Evolutionary conservation across 2,329 filamentous ascomycete genomes (phyloP).

Genomic region (Nothophoma quercina): DNA sequence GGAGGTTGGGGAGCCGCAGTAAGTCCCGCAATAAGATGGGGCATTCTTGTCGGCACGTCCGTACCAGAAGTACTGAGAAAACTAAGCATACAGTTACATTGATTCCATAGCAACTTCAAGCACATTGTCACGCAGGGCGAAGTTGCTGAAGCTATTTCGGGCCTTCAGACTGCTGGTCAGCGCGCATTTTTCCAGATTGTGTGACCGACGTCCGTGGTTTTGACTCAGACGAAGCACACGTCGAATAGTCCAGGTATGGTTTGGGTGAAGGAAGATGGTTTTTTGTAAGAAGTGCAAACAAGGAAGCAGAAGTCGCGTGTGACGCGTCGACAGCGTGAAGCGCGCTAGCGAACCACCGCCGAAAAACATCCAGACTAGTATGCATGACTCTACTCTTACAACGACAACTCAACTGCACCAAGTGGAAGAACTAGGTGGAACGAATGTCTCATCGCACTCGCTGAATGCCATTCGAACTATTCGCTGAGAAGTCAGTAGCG

Average conservation of each 20-base stretch:
- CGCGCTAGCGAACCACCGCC: background rate
- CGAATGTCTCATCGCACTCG: no score
- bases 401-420: background rate
- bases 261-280: background rate
- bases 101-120: slow-evolving; percentile 78
- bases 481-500: no score
- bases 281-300: background rate
- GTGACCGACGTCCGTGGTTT: slow-evolving; percentile 52
- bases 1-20: slow-evolving; percentile 59
- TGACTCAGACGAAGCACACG: slow-evolving; percentile 44
- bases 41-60: no score
- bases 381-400: background rate
- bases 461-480: no score
- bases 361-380: background rate
- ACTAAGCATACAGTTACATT: slow-evolving; percentile 68
- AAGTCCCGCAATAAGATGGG: no score
- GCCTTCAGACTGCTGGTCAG: slow-evolving; percentile 57
- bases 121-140: slow-evolving; percentile 77
- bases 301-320: background rate
- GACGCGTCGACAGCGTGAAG: slow-evolving; percentile 5
- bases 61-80: no score
- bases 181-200: slow-evolving; percentile 56
- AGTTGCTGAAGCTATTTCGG: slow-evolving; percentile 73
- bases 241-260: no score
- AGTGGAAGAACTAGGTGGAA: no score